Percentiles rank a stretch among this genome's conserved stretches.
These are phyloP conservation scores for Xylaria sp. DNA, from an alignment of 2,329 filamentous ascomycete species.

Conservation along the genomic window DNA sequence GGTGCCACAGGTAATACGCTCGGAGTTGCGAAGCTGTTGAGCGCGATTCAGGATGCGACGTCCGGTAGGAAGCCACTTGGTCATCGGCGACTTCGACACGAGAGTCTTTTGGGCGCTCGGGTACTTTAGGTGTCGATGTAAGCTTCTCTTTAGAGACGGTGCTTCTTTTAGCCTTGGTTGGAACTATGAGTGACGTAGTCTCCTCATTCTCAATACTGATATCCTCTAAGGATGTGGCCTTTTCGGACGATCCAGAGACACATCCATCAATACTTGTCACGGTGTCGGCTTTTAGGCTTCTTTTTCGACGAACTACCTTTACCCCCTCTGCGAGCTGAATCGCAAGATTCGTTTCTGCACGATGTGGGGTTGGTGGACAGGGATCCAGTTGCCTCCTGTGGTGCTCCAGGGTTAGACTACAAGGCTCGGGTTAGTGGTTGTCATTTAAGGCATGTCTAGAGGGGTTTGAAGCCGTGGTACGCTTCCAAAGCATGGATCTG, in stretches of 20 bases:
- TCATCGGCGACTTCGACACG: conserved; percentile 58
- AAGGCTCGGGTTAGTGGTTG: not conserved
- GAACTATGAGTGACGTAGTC: not conserved
- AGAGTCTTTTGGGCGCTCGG: conserved; percentile 50
- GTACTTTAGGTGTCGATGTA: not conserved
- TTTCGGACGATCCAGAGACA: conserved; percentile 24
- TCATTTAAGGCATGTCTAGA: not conserved
- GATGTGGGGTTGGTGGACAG: conserved; percentile 74
- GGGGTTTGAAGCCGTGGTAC: no score
- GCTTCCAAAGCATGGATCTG: not conserved
- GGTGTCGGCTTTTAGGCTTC: conserved; percentile 30
- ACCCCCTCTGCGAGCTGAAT: conserved; percentile 65
- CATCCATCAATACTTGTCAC: conserved; percentile 14
- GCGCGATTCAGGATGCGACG: conserved; percentile 40
- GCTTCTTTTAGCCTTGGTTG: not conserved
- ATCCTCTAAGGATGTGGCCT: conserved; percentile 38
- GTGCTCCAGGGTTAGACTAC: conserved; percentile 66
- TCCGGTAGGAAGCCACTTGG: conserved; percentile 52
- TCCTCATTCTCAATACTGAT: conserved; percentile 41
- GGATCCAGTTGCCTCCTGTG: conserved; percentile 74
- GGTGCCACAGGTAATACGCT: conserved; percentile 73
- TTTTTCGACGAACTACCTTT: conserved; percentile 36
- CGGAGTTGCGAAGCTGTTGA: conserved; percentile 55
- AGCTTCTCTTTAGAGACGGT: conserved; percentile 22
- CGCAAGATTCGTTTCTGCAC: conserved; percentile 73